Evolutionary conservation across 176 grass and related monocot genomes (phyloP).

Genomic region (Eragrostis curvula): DNA sequence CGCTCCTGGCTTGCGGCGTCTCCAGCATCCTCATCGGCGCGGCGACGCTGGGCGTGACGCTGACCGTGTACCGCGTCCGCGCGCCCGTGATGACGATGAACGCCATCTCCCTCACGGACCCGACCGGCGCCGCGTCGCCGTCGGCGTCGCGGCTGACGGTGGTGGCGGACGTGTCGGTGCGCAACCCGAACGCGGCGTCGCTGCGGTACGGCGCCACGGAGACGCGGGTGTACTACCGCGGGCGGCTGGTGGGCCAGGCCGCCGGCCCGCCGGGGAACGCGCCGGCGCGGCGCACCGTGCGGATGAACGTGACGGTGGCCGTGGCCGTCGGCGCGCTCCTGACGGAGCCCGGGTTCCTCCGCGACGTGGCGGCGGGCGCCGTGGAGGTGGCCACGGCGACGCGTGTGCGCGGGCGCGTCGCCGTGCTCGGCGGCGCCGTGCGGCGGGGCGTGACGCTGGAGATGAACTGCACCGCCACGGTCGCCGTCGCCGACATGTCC

Average conservation of each 20-base stretch:
- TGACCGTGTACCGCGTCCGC: slow-evolving; percentile 68
- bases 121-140: not conserved
- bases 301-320: slow-evolving; percentile 65
- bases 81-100: slow-evolving; percentile 85
- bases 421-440: slow-evolving; percentile 47
- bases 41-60: slow-evolving; percentile 15
- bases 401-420: slow-evolving; percentile 55
- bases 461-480: slow-evolving; percentile 66
- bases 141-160: slow-evolving; percentile 42
- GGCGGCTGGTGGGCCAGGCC: slow-evolving; percentile 44
- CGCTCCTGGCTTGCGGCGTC: slow-evolving; percentile 33
- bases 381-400: slow-evolving; percentile 60
- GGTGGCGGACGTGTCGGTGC: slow-evolving; percentile 67
- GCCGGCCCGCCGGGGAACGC: slow-evolving; percentile 49
- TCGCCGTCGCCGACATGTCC: slow-evolving; percentile 47
- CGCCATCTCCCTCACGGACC: slow-evolving; percentile 46
- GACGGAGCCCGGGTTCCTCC: slow-evolving; percentile 33
- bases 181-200: slow-evolving; percentile 78
- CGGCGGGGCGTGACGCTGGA: slow-evolving; percentile 49
- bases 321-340: slow-evolving; percentile 53
- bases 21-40: not conserved
- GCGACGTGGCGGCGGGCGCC: slow-evolving; percentile 42
- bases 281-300: slow-evolving; percentile 48
- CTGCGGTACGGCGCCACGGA: slow-evolving; percentile 53
- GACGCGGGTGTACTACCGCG: slow-evolving; percentile 70